Evolutionary conservation across 768 basidiomycete species (phyloP).

Genomic region (Xerocomus spinulosus): DNA sequence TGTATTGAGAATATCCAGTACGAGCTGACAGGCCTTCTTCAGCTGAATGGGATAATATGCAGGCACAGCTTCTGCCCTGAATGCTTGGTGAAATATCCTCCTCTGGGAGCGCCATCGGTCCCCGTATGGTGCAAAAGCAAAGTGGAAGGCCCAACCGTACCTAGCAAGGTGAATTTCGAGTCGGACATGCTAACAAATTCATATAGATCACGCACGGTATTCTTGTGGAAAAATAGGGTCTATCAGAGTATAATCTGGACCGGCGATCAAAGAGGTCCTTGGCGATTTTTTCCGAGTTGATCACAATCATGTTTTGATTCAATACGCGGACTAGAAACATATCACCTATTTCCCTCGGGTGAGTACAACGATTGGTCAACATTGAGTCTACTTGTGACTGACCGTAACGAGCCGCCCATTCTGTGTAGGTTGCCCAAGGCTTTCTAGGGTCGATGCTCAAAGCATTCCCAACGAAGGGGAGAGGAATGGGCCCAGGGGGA

Average conservation of each 20-base stretch:
- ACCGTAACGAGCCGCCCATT: no score
- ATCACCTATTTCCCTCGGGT: background rate
- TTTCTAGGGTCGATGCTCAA: background rate
- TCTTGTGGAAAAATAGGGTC: background rate
- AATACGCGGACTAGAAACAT: background rate
- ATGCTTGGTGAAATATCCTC: slow-evolving; percentile 22
- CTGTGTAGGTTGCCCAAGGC: background rate
- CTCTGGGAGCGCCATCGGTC: slow-evolving; percentile 23
- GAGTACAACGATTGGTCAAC: background rate
- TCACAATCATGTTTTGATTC: background rate
- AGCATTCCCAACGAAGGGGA: background rate
- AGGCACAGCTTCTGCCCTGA: slow-evolving; percentile 13
- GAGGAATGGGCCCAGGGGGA: background rate
- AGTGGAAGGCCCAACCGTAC: slow-evolving; percentile 20
- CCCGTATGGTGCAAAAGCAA: slow-evolving; percentile 16
- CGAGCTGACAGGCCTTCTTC: slow-evolving; percentile 15
- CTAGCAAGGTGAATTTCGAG: slow-evolving; percentile 1
- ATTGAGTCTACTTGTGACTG: background rate
- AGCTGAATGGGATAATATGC: slow-evolving; percentile 16
- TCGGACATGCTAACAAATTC: background rate
- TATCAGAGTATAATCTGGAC: background rate
- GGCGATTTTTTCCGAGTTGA: background rate
- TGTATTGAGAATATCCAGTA: slow-evolving; percentile 3
- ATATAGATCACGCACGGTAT: background rate
- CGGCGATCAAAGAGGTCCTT: background rate